phyloP scores from a whole-genome alignment of 2,329 filamentous ascomycete species.

The Blastomyces parvus region DNA sequence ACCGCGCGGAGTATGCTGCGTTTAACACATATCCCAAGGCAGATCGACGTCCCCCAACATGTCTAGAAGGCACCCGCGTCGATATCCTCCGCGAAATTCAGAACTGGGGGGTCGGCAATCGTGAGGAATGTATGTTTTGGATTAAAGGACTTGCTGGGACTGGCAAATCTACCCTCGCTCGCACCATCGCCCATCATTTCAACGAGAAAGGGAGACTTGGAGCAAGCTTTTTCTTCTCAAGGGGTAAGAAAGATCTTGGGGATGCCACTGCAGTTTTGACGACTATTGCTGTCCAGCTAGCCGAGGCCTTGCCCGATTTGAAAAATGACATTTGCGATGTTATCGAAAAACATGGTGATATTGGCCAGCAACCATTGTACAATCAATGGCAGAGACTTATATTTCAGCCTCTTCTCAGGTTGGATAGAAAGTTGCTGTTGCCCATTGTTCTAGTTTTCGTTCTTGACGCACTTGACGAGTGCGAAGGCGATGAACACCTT shows the following conservation, averaged over 20 bases:
- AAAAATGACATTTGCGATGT: conserved; percentile 15
- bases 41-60: conserved; percentile 11
- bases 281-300: conserved; percentile 23
- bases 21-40: conserved; percentile 5
- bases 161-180: conserved; percentile 27
- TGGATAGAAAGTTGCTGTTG: conserved; percentile 5
- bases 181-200: conserved; percentile 19
- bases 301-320: conserved; percentile 24
- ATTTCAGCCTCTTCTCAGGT: conserved; percentile 17
- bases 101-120: conserved; percentile 14
- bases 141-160: conserved; percentile 27
- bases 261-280: conserved; percentile 20
- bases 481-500: conserved; percentile 20
- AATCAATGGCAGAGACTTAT: conserved; percentile 23
- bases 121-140: conserved; percentile 23
- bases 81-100: conserved; percentile 19
- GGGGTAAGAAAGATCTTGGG: conserved; percentile 16
- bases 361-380: conserved; percentile 19
- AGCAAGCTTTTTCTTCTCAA: conserved; percentile 27
- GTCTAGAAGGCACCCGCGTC: conserved; percentile 17
- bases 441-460: conserved; percentile 17
- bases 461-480: conserved; percentile 26
- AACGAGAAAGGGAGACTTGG: conserved; percentile 16
- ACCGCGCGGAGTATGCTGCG: not conserved
- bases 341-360: conserved; percentile 21